phyloP scores from a whole-genome alignment of 805 yeast genomes.

The Suhomyces prunicola region DNA sequence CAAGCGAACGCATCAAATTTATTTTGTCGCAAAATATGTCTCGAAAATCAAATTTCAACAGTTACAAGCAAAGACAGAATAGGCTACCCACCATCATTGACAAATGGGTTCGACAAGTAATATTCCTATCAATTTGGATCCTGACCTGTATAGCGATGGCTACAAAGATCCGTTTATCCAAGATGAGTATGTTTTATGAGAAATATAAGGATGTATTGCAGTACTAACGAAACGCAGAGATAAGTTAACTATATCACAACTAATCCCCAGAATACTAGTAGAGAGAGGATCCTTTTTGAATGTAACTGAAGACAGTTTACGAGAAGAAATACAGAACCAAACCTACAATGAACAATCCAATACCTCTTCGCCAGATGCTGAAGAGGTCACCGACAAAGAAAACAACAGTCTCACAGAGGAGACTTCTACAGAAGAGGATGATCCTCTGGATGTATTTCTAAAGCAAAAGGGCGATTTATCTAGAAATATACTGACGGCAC shows the following conservation, averaged over 20 bases:
- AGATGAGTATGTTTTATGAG: conserved; percentile 31
- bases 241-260: conserved; percentile 46
- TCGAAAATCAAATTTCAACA: not conserved
- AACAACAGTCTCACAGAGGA: not conserved
- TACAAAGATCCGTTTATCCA: conserved; percentile 37
- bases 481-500: conserved; percentile 57
- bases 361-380: conserved; percentile 4
- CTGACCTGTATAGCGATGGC: conserved; percentile 27
- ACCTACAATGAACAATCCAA: conserved; percentile 3
- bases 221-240: conserved; percentile 25
- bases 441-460: conserved; percentile 40
- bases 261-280: conserved; percentile 56
- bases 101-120: not conserved
- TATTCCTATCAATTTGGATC: conserved; percentile 23
- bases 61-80: not conserved
- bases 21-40: not conserved
- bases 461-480: conserved; percentile 53
- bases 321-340: conserved; percentile 39
- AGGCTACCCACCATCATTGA: not conserved
- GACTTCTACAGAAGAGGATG: conserved; percentile 10
- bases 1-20: not conserved
- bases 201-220: not conserved
- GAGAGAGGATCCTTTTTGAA: conserved; percentile 60
- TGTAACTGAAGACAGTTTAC: conserved; percentile 54
- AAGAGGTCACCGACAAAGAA: conserved; percentile 12